Evolutionary conservation across 2,329 filamentous ascomycete genomes (phyloP).

Genomic region (Cyclaneusma minus): DNA sequence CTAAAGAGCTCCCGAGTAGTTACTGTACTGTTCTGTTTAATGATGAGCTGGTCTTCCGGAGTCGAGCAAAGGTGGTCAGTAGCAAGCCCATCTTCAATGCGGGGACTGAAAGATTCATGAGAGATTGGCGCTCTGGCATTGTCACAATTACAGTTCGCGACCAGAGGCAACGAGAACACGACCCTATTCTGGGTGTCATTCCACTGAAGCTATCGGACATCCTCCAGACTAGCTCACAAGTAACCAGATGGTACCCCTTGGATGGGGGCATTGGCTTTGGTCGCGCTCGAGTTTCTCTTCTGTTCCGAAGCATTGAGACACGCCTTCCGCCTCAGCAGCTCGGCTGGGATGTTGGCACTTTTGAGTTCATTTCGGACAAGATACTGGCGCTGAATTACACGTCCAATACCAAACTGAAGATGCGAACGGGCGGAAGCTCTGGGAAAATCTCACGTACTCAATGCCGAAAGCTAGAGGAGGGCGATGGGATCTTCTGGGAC

Average conservation of each 20-base stretch:
- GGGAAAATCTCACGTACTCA: slow-evolving; percentile 50
- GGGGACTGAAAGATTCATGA: slow-evolving; percentile 80
- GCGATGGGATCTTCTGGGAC: slow-evolving; percentile 44
- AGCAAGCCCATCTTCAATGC: slow-evolving; percentile 96
- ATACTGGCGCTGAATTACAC: slow-evolving; percentile 51
- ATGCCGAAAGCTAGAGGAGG: slow-evolving; percentile 43
- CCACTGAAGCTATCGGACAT: slow-evolving; percentile 77
- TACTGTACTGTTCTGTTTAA: slow-evolving; percentile 91
- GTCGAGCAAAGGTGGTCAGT: slow-evolving; percentile 83
- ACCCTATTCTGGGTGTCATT: slow-evolving; percentile 85
- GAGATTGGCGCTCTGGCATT: slow-evolving; percentile 82
- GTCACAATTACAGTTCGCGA: slow-evolving; percentile 83
- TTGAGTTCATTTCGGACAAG: slow-evolving; percentile 64
- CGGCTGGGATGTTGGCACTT: slow-evolving; percentile 91
- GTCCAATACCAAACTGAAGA: slow-evolving; percentile 51
- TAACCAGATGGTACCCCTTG: slow-evolving; percentile 84
- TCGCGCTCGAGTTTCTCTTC: slow-evolving; percentile 69
- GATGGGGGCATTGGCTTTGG: slow-evolving; percentile 91
- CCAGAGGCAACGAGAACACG: slow-evolving; percentile 77
- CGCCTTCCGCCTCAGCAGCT: slow-evolving; percentile 71
- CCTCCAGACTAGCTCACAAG: slow-evolving; percentile 72
- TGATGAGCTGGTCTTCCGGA: slow-evolving; percentile 81
- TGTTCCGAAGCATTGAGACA: slow-evolving; percentile 83
- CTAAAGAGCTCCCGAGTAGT: slow-evolving; percentile 66
- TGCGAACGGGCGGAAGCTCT: slow-evolving; percentile 75